Conservation (phyloP, 768 basidiomycete species). For the Boletus rex-veris region DNA sequence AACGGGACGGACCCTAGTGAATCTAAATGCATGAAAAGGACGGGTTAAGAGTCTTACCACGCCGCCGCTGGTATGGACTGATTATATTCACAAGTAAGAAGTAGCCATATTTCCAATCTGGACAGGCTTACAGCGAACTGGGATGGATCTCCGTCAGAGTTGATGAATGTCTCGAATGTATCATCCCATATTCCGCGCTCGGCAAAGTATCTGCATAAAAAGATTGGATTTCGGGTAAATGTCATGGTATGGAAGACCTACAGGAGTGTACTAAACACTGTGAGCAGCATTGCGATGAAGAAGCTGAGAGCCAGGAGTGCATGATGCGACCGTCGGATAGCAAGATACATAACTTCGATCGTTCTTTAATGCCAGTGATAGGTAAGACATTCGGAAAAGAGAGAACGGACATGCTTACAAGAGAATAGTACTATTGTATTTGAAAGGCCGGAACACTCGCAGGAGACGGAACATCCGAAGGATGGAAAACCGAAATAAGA, state of each 20-base stretch:
- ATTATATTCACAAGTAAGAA: neutral
- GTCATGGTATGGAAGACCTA: conserved; percentile 32
- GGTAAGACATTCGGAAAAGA: neutral
- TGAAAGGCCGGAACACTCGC: conserved; percentile 87
- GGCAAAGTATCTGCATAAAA: conserved; percentile 65
- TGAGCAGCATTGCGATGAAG: conserved; percentile 83
- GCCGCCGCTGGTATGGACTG: conserved; percentile 72
- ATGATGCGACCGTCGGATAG: conserved; percentile 80
- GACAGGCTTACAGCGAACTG: conserved; percentile 60
- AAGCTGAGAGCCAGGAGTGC: conserved; percentile 84
- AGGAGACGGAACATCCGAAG: conserved; percentile 85
- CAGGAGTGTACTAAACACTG: conserved; percentile 85
- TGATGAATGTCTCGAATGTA: conserved; percentile 73
- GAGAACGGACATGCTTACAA: conserved; percentile 47
- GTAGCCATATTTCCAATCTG: neutral
- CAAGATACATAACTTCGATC: conserved; percentile 91
- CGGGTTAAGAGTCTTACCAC: conserved; percentile 49
- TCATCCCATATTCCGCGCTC: conserved; percentile 91
- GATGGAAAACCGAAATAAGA: conserved; percentile 88
- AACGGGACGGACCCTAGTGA: neutral
- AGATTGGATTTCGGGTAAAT: neutral
- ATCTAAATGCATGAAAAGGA: neutral
- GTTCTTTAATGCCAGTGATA: conserved; percentile 43
- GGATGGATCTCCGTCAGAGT: conserved; percentile 78
- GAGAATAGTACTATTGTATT: conserved; percentile 78